Conservation (phyloP, 164 flowering plant species). For the Chimonanthus praecox region DNA sequence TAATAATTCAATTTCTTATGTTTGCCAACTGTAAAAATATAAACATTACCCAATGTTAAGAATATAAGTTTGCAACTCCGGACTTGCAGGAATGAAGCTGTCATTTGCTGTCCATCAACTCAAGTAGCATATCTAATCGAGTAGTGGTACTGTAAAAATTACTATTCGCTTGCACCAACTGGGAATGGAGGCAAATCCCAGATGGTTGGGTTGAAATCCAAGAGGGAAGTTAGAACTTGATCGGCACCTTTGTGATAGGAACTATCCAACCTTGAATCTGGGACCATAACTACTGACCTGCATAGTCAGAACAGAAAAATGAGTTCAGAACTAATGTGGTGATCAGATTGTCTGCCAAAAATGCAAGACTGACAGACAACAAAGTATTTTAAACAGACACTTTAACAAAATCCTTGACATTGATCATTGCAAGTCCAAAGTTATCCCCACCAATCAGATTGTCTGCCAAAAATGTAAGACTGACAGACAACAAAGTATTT, state of each 20-base stretch:
- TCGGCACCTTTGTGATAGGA: slow-evolving; percentile 59
- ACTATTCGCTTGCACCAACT: slow-evolving; percentile 13
- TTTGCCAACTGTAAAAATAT: neutral
- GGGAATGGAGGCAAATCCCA: slow-evolving; percentile 87
- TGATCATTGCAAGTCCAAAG: no score
- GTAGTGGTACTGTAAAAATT: neutral
- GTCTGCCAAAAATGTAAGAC: no score
- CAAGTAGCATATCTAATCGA: neutral
- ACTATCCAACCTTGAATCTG: slow-evolving; percentile 81
- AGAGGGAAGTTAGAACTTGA: slow-evolving; percentile 58
- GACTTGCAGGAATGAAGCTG: neutral
- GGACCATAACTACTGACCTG: slow-evolving; percentile 93
- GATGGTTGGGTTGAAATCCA: slow-evolving; percentile 64
- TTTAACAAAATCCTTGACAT: no score
- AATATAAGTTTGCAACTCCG: neutral
- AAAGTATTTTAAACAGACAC: no score
- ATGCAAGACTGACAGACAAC: no score
- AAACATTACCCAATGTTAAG: neutral
- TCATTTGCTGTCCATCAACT: neutral
- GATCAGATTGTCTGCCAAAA: no score
- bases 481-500: no score
- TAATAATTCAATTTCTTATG: no score
- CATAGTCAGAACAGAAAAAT: neutral
- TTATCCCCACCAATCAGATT: no score
- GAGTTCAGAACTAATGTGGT: no score